Base-by-base conservation (phyloP, 148 eudicot genomes). In the Heliamphora exappendiculata region DNA sequence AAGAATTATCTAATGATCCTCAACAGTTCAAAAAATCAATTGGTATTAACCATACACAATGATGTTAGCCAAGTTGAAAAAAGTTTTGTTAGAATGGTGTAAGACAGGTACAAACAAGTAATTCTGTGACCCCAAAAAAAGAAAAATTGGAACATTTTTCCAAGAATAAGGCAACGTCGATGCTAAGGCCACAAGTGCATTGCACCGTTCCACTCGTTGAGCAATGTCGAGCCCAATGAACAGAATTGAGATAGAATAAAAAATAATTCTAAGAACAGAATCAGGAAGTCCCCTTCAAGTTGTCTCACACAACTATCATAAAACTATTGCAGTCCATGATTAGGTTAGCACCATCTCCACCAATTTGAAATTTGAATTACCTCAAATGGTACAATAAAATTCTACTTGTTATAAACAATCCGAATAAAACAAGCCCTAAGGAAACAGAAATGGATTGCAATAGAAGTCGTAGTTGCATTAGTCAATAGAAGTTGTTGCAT, bases 361-460 rank as follows among this genome's bases (percentile, higher is more conserved):
- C 13, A 24, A 41, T 54, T 55, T 57, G 64, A 19, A 36, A 55
- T 73, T 54, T 26, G 2, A 13, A 36, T 54, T 20, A 31, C 26
- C 29, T 17, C 39, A 14, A 10, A 10, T 31, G 20, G 17, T 33
- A 17, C 41, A 29, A 3, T 39, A 31, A 62, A 14, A 62, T 31
- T 31, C 37, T 14, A 17, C 4, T 63, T 16, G 41, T 5, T 34
- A 14, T 63, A 6, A 14, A 33, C 39, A 31, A 58, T 19, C 51
- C 41, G 6, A 75, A 4, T 31, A 74, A 7, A 74, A 39, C 53
- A 74, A 22, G 39, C 53, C 76, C 39, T 29, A 74, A 14, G 45
- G 22, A 42, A 26, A 17, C 42, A 5, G 8, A 33, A 60, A 3
- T 3, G 3, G 5, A n/a, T n/a, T n/a, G n/a, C n/a, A n/a, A n/a